phyloP scores from a whole-genome alignment of 2,329 filamentous ascomycete species.

The Cladosporium austrohemisphaericum region DNA sequence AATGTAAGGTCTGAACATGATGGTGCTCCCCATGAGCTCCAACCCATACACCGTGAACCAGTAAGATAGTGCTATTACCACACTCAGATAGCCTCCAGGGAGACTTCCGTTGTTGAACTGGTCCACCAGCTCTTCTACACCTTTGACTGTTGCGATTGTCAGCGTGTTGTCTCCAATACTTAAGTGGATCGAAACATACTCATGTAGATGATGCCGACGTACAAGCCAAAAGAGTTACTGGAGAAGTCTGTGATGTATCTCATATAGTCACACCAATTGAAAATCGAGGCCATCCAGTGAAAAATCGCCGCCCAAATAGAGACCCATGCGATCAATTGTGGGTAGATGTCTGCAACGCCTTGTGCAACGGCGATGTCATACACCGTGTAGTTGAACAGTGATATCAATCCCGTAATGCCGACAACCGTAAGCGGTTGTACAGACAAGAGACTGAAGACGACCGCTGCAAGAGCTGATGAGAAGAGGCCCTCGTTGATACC shows the following conservation, averaged over 20 bases:
- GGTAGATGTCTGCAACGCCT: conserved; percentile 47
- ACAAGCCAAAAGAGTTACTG: conserved; percentile 52
- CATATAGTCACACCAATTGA: conserved; percentile 56
- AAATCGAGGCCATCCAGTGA: conserved; percentile 53
- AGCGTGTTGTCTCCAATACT: background rate
- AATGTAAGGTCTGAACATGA: conserved; percentile 42
- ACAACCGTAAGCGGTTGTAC: conserved; percentile 56
- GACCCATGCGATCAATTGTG: conserved; percentile 54
- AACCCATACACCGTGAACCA: conserved; percentile 50
- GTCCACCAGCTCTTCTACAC: conserved; percentile 54
- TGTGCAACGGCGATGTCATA: conserved; percentile 53
- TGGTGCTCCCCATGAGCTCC: conserved; percentile 47
- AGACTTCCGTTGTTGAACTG: conserved; percentile 39
- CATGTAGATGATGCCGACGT: conserved; percentile 56
- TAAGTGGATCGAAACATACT: conserved; percentile 22
- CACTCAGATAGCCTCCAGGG: conserved; percentile 47
- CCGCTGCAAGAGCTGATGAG: conserved; percentile 52
- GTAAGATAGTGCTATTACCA: conserved; percentile 51
- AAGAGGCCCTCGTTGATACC: conserved; percentile 57
- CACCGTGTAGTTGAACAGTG: conserved; percentile 57
- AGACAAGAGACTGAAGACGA: conserved; percentile 51
- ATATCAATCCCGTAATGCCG: conserved; percentile 54
- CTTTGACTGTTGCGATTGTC: conserved; percentile 43
- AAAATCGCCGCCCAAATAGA: conserved; percentile 56
- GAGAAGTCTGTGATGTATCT: conserved; percentile 57